Percentiles rank a stretch among this genome's conserved stretches.
phyloP scores from a whole-genome alignment of 352 stramenopile species.

The Globisporangium splendens region DNA sequence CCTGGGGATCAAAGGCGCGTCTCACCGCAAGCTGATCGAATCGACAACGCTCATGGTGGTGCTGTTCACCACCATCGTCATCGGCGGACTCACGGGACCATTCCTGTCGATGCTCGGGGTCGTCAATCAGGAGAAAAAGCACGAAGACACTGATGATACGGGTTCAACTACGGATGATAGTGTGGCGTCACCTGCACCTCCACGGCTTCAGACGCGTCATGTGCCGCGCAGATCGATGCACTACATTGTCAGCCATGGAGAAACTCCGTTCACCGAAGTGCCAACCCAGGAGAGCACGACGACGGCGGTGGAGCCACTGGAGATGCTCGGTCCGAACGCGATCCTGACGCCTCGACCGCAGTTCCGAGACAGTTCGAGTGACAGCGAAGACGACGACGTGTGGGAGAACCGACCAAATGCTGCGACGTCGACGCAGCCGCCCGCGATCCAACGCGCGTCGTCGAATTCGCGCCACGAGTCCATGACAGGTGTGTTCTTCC shows the following conservation, averaged over 20 bases:
- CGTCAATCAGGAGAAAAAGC: constrained; percentile 29
- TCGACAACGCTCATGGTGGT: constrained; percentile 87
- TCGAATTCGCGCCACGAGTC: constrained; percentile 38
- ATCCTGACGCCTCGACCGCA: constrained; percentile 66
- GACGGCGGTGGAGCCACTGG: constrained; percentile 21
- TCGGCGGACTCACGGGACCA: constrained; percentile 72
- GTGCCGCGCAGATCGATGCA: constrained; percentile 49
- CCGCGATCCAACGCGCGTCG: constrained; percentile 23
- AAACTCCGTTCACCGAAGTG: constrained; percentile 16
- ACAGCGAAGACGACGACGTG: constrained; percentile 39
- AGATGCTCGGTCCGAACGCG: constrained; percentile 26
- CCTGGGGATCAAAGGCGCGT: constrained; percentile 56
- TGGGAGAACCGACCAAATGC: constrained; percentile 4
- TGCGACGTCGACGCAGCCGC: constrained; percentile 11
- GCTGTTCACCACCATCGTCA: constrained; percentile 82
- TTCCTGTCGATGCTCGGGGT: constrained; percentile 54
- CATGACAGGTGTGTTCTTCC: constrained; percentile 62
- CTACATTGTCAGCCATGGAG: constrained; percentile 42
- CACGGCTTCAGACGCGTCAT: constrained; percentile 20
- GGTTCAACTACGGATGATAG: constrained; percentile 19
- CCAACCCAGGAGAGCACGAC: constrained; percentile 20
- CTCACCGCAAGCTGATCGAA: constrained; percentile 78
- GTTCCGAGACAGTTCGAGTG: constrained; percentile 57
- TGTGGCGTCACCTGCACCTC: constrained; percentile 24
- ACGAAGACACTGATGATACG: constrained; percentile 26